phyloP scores from a whole-genome alignment of 805 yeast genomes.

The Komagataella pseudopastoris region DNA sequence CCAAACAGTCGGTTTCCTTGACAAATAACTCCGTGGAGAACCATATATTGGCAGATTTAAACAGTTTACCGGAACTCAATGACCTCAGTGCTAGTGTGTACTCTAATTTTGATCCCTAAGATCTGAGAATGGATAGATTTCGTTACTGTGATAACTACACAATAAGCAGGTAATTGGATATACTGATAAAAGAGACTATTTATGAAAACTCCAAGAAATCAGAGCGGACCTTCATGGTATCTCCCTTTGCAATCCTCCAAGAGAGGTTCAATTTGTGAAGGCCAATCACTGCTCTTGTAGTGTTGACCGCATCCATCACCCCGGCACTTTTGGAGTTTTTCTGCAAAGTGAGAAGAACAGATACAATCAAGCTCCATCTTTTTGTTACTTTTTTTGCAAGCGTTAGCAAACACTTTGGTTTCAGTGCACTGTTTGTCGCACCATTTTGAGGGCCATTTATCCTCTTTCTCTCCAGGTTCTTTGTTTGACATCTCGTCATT shows the following conservation, averaged over 20 bases:
- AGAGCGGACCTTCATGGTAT: conserved; percentile 5
- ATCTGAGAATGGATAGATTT: neutral
- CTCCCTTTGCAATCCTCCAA: conserved; percentile 5
- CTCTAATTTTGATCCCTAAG: conserved; percentile 45
- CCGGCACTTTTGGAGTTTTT: conserved; percentile 4
- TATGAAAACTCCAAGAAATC: neutral
- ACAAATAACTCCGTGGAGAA: conserved; percentile 17
- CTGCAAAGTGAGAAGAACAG: conserved; percentile 5
- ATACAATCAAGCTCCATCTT: conserved; percentile 4
- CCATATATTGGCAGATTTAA: conserved; percentile 23
- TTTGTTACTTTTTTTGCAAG: conserved; percentile 4
- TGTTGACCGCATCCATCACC: conserved; percentile 6
- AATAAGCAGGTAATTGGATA: neutral
- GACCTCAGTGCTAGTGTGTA: conserved; percentile 86
- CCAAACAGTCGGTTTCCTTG: conserved; percentile 40
- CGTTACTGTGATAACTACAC: neutral
- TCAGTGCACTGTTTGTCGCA: conserved; percentile 10
- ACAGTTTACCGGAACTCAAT: conserved; percentile 50
- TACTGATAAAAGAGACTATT: neutral
- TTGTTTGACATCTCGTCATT: neutral
- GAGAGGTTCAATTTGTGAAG: conserved; percentile 3
- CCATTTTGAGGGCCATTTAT: conserved; percentile 9
- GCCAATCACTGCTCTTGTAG: conserved; percentile 4
- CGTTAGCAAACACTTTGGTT: conserved; percentile 7
- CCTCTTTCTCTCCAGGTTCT: neutral